Evolutionary conservation across 306 rosid genomes (phyloP).

Genomic region (Albizia julibrissin): DNA sequence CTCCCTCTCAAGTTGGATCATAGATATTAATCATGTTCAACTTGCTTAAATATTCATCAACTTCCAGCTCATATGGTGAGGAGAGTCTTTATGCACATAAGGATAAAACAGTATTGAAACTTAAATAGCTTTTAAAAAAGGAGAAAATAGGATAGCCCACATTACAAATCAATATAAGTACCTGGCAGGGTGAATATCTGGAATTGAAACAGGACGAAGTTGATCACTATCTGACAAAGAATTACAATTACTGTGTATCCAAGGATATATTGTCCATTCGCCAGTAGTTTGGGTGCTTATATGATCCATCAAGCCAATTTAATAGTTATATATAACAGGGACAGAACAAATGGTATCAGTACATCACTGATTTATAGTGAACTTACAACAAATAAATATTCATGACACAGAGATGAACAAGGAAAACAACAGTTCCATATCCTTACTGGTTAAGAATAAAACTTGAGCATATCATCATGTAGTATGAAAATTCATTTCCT

Average conservation of each 20-base stretch:
- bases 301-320: slow-evolving; percentile 39
- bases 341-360: slow-evolving; percentile 12
- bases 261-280: slow-evolving; percentile 93
- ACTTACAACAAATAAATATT: slow-evolving; percentile 6
- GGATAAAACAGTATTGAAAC: not conserved
- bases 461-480: slow-evolving; percentile 99
- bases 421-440: slow-evolving; percentile 12
- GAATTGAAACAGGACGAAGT: slow-evolving; percentile 79
- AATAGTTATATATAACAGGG: slow-evolving; percentile 14
- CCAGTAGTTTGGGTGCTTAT: slow-evolving; percentile 60
- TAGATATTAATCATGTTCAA: not conserved
- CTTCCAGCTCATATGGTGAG: not conserved
- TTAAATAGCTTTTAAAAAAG: not conserved
- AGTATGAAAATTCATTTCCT: slow-evolving; percentile 98
- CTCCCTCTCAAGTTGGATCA: not conserved
- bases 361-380: slow-evolving; percentile 13
- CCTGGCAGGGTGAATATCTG: slow-evolving; percentile 99
- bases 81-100: not conserved
- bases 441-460: slow-evolving; percentile 95
- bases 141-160: not conserved
- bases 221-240: slow-evolving; percentile 85
- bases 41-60: not conserved
- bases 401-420: slow-evolving; percentile 25
- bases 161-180: slow-evolving; percentile 31
- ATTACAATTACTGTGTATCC: slow-evolving; percentile 93